Evolutionary conservation across 208 protist species (phyloP).

Genomic region (Leishmania lainsoni): DNA sequence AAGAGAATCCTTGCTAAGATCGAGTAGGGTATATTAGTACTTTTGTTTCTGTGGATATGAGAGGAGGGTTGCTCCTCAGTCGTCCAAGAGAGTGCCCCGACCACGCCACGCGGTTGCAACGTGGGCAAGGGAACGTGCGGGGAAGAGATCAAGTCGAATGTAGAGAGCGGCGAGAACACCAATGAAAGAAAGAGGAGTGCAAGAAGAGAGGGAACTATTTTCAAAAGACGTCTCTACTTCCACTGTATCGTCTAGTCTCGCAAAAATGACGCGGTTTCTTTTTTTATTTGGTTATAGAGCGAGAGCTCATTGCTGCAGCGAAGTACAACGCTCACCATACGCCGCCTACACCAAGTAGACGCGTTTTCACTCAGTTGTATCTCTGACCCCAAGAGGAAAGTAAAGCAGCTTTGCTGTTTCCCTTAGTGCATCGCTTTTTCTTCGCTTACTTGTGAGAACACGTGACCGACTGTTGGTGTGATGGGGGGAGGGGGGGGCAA

Average conservation of each 20-base stretch:
- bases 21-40: background rate
- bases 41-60: background rate
- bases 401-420: background rate
- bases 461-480: background rate
- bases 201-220: background rate
- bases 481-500: background rate
- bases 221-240: no score
- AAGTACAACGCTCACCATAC: background rate
- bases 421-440: background rate
- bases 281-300: background rate
- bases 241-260: background rate
- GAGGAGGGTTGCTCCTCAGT: background rate
- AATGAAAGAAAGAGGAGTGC: background rate
- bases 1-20: background rate
- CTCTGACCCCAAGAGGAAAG: background rate
- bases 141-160: background rate
- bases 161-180: background rate
- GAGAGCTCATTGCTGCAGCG: background rate
- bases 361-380: background rate
- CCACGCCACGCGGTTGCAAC: background rate
- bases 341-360: background rate
- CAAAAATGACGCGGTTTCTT: no score
- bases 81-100: background rate
- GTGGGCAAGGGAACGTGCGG: background rate
- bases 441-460: background rate